Conservation (phyloP, 208 protist species). For the Acanthamoeba triangularis region DNA sequence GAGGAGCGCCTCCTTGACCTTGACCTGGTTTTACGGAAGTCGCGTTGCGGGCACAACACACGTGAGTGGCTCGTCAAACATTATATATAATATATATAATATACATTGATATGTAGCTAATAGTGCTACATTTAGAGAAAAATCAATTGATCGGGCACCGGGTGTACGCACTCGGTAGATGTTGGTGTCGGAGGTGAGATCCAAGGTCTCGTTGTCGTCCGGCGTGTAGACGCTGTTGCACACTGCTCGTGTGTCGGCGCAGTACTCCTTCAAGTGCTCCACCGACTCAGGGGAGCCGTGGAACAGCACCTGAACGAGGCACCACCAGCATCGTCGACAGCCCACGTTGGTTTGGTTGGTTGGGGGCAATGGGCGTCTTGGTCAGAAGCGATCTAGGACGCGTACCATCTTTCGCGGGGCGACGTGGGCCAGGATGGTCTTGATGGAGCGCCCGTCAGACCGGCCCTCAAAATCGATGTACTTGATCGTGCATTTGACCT, state of each 20-base stretch:
- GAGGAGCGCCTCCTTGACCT: constrained; percentile 68
- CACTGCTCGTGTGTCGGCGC: neutral
- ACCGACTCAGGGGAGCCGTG: constrained; percentile 39
- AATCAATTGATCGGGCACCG: neutral
- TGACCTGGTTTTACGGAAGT: neutral
- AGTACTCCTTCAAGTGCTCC: constrained; percentile 61
- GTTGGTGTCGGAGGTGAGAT: constrained; percentile 76
- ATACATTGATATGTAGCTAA: too few species aligned
- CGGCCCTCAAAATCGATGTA: constrained; percentile 76
- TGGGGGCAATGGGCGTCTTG: neutral
- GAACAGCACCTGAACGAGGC: constrained; percentile 3
- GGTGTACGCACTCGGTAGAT: constrained; percentile 38
- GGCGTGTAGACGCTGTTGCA: constrained; percentile 62
- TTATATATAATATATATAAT: neutral
- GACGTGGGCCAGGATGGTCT: constrained; percentile 70
- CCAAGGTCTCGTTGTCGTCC: constrained; percentile 36
- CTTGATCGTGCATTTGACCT: constrained; percentile 66
- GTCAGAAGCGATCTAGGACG: neutral
- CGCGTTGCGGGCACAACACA: too few species aligned
- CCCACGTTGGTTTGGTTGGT: neutral
- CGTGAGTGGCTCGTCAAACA: neutral
- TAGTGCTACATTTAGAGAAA: too few species aligned
- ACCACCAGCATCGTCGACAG: constrained; percentile 2
- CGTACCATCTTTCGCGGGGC: constrained; percentile 62
- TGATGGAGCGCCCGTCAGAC: constrained; percentile 77